Evolutionary conservation across 805 yeast genomes (phyloP).

Genomic region (Teunomyces kruisii): DNA sequence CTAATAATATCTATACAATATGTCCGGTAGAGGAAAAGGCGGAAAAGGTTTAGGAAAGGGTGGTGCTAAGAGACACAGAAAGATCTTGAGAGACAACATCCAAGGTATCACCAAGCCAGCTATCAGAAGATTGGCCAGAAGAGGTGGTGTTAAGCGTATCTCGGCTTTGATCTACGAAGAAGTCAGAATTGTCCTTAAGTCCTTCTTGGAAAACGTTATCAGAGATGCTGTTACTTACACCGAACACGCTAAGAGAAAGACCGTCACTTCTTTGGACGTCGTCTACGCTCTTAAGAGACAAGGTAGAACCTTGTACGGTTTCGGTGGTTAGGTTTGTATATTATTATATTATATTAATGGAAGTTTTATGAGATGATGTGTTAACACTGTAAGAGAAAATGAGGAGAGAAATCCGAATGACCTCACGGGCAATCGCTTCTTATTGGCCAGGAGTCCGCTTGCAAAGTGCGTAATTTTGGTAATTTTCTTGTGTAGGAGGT

Average conservation of each 20-base stretch:
- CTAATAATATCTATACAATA: constrained; percentile 23
- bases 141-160: constrained; percentile 99
- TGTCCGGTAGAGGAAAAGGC: constrained; percentile 99
- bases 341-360: constrained; percentile 8
- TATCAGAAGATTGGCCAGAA: constrained; percentile 99
- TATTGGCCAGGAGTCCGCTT: not conserved
- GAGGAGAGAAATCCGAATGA: not conserved
- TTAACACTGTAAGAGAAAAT: not conserved
- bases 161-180: constrained; percentile 98
- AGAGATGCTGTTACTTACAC: constrained; percentile 99
- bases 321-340: constrained; percentile 80
- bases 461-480: not conserved
- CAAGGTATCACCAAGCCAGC: constrained; percentile 99
- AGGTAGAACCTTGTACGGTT: constrained; percentile 99
- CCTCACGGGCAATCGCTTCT: not conserved
- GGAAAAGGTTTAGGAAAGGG: constrained; percentile 99
- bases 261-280: constrained; percentile 97
- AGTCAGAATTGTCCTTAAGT: constrained; percentile 94
- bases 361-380: not conserved
- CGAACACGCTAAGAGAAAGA: constrained; percentile 99
- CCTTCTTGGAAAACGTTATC: constrained; percentile 95
- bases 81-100: constrained; percentile 98
- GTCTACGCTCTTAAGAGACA: constrained; percentile 99
- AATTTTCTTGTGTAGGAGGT: not conserved
- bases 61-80: constrained; percentile 99